phyloP scores from a whole-genome alignment of 2,329 filamentous ascomycete species.

The Trichoderma sp. region DNA sequence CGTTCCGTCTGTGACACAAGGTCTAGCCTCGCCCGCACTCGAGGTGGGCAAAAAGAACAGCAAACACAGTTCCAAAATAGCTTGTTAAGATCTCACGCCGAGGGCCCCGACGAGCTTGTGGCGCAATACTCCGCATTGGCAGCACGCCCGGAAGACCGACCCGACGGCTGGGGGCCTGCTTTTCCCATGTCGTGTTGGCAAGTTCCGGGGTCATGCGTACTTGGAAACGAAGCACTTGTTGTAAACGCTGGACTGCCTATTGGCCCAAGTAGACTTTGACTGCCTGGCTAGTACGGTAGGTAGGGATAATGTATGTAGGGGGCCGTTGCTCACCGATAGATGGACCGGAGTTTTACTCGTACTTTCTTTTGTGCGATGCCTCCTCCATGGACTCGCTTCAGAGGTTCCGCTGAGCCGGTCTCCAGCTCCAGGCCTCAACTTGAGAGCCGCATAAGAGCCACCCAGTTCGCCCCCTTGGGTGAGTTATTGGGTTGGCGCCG shows the following conservation, averaged over 20 bases:
- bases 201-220: conserved; percentile 10
- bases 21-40: background rate
- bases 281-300: background rate
- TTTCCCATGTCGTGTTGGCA: background rate
- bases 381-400: background rate
- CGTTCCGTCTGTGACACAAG: background rate
- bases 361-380: background rate
- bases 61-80: background rate
- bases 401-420: background rate
- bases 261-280: background rate
- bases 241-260: background rate
- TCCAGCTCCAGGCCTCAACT: background rate
- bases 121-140: background rate
- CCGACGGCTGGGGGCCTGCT: background rate
- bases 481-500: background rate
- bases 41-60: background rate
- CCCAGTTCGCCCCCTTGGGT: background rate
- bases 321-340: conserved; percentile 4
- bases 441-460: background rate
- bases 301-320: background rate
- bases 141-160: background rate
- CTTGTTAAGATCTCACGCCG: background rate
- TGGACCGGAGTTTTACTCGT: background rate
- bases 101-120: background rate
- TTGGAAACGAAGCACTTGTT: background rate